Percentiles rank a stretch among this genome's conserved stretches.
phyloP scores from a whole-genome alignment of 2,329 filamentous ascomycete genomes.

The Aspergillus chevalieri region DNA sequence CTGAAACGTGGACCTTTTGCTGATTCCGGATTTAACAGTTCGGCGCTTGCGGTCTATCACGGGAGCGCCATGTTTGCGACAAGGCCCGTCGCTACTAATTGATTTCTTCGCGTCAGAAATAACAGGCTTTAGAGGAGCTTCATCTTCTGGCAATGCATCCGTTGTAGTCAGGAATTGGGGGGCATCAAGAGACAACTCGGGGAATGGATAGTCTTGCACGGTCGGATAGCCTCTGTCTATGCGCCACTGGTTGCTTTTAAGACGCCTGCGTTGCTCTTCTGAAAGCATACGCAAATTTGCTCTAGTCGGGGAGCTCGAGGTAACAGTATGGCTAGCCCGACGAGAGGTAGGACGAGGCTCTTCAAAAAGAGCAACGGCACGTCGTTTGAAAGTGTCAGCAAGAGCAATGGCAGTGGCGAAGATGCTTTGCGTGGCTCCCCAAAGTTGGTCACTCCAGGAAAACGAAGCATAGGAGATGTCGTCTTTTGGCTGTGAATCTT shows the following conservation, averaged over 20 bases:
- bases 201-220: conserved; percentile 11
- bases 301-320: conserved; percentile 8
- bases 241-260: conserved; percentile 9
- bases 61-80: neutral
- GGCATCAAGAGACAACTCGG: conserved; percentile 8
- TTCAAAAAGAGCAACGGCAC: conserved; percentile 4
- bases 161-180: conserved; percentile 2
- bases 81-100: neutral
- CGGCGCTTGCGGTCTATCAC: neutral
- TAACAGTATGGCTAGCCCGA: neutral
- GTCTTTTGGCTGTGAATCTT: neutral
- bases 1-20: neutral
- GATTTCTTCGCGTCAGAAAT: neutral
- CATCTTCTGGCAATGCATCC: neutral
- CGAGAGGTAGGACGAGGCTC: neutral
- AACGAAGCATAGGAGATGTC: conserved; percentile 1
- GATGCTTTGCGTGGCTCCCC: conserved; percentile 5
- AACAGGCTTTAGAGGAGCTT: neutral
- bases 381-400: conserved; percentile 6
- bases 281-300: conserved; percentile 10
- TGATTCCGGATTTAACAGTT: neutral
- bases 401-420: conserved; percentile 9
- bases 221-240: conserved; percentile 9
- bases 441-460: conserved; percentile 2
- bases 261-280: conserved; percentile 9